Conservation (phyloP, 2,329 filamentous ascomycete genomes). For the Aurifilum marmelostoma region DNA sequence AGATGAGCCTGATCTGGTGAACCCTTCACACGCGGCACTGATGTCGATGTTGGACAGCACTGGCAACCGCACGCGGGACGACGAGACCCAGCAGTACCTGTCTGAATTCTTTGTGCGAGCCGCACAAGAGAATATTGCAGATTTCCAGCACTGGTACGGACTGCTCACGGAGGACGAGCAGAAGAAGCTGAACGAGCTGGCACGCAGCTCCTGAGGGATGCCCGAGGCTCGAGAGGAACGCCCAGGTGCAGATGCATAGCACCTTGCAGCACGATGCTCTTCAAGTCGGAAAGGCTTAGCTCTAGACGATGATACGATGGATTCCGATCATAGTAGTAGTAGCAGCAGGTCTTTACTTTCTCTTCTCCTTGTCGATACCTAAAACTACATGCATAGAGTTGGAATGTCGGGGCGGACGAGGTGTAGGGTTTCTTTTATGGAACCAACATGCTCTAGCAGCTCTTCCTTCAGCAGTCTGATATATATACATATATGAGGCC, state of each 20-base stretch:
- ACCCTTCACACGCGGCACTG: constrained; percentile 70
- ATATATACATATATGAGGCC: neutral
- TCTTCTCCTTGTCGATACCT: constrained; percentile 19
- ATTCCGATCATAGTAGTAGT: neutral
- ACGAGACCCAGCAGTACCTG: constrained; percentile 87
- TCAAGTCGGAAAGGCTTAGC: neutral
- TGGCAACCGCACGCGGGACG: constrained; percentile 71
- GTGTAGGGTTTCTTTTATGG: neutral
- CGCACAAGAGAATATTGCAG: constrained; percentile 58
- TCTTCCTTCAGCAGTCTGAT: neutral
- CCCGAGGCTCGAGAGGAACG: neutral
- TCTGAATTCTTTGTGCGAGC: constrained; percentile 75
- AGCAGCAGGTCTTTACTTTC: neutral
- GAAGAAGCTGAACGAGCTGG: constrained; percentile 58
- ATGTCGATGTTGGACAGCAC: constrained; percentile 74
- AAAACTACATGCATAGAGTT: constrained; percentile 19
- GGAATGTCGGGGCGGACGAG: neutral
- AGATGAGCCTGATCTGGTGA: constrained; percentile 76
- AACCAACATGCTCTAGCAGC: neutral
- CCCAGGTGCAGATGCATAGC: too few species aligned
- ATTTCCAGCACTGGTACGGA: constrained; percentile 61
- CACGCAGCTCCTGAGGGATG: constrained; percentile 32
- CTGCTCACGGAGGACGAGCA: constrained; percentile 60
- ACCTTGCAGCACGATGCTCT: too few species aligned
- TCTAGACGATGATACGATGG: neutral